These are phyloP conservation scores for Trichopus zeylanicus DNA, from an alignment of 116 monocot genomes.

Conservation along the genomic window DNA sequence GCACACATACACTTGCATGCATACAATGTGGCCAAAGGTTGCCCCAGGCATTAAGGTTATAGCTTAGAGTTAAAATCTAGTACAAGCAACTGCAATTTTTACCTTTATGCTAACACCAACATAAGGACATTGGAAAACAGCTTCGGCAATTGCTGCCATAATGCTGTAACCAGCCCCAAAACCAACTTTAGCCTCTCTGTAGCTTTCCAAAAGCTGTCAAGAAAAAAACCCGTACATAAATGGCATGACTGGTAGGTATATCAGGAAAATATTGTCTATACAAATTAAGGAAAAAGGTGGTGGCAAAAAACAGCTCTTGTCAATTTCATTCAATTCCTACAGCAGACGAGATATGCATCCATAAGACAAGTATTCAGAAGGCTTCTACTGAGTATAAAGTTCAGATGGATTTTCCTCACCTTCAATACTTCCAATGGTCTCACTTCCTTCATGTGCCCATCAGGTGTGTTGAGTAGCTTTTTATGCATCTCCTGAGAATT, in stretches of 20 bases:
- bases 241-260: not conserved
- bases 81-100: not conserved
- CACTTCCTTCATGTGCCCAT: constrained; percentile 50
- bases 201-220: constrained; percentile 46
- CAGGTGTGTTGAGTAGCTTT: constrained; percentile 32
- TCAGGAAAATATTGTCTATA: not conserved
- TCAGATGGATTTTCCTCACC: constrained; percentile 22
- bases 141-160: constrained; percentile 64
- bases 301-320: too few relatives aligned
- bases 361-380: not conserved
- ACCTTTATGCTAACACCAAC: constrained; percentile 53
- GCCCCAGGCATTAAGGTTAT: not conserved
- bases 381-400: not conserved
- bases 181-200: constrained; percentile 58
- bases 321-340: too few relatives aligned
- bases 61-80: not conserved
- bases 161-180: constrained; percentile 70
- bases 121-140: constrained; percentile 49
- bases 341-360: too few relatives aligned
- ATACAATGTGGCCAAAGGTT: not conserved
- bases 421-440: constrained; percentile 38
- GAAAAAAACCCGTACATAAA: constrained; percentile 3
- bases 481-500: constrained; percentile 39
- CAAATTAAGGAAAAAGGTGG: not conserved
- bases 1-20: not conserved